Percentiles rank a stretch among this genome's conserved stretches.
Evolutionary conservation across 2,329 filamentous ascomycete species (phyloP).

Genomic region (Fusarium miscanthi): DNA sequence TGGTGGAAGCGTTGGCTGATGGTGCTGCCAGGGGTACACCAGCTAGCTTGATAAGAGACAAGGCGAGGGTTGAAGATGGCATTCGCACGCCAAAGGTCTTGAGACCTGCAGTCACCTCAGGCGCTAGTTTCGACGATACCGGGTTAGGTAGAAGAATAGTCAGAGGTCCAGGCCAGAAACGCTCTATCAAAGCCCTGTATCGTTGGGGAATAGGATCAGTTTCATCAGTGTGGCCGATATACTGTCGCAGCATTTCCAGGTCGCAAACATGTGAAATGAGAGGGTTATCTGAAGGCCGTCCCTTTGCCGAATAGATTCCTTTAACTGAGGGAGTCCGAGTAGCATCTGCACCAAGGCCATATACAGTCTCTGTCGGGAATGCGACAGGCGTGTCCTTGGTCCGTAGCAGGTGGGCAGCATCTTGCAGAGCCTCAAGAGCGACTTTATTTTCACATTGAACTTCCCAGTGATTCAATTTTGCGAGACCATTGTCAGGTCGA

Average conservation of each 20-base stretch:
- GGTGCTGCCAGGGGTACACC: constrained; percentile 87
- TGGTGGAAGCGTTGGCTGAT: constrained; percentile 93
- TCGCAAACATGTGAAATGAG: constrained; percentile 93
- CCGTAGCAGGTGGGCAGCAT: constrained; percentile 74
- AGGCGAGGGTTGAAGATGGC: constrained; percentile 85
- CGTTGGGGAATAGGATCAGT: constrained; percentile 71
- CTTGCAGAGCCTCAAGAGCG: constrained; percentile 59
- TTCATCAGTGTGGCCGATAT: constrained; percentile 59
- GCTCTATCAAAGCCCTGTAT: constrained; percentile 80
- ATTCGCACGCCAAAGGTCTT: constrained; percentile 90
- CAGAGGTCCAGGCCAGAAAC: constrained; percentile 94
- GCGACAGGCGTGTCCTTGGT: constrained; percentile 81
- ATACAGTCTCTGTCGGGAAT: constrained; percentile 98
- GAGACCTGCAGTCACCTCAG: constrained; percentile 91
- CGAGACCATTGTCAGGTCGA: constrained; percentile 41
- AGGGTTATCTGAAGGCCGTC: constrained; percentile 91
- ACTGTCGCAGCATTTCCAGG: constrained; percentile 75
- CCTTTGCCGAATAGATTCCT: constrained; percentile 94
- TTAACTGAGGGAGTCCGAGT: constrained; percentile 84
- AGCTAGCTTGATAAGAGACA: constrained; percentile 84
- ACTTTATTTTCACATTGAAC: constrained; percentile 47
- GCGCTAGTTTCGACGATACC: constrained; percentile 74
- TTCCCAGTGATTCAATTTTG: constrained; percentile 57
- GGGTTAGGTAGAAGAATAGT: constrained; percentile 90
- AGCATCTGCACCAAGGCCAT: constrained; percentile 95